A percentile compares a stretch with the other conserved stretches of the same genome.
These are phyloP conservation scores for Bipolaris gigantea DNA, from an alignment of 2,329 filamentous ascomycete species.

Conservation along the genomic window DNA sequence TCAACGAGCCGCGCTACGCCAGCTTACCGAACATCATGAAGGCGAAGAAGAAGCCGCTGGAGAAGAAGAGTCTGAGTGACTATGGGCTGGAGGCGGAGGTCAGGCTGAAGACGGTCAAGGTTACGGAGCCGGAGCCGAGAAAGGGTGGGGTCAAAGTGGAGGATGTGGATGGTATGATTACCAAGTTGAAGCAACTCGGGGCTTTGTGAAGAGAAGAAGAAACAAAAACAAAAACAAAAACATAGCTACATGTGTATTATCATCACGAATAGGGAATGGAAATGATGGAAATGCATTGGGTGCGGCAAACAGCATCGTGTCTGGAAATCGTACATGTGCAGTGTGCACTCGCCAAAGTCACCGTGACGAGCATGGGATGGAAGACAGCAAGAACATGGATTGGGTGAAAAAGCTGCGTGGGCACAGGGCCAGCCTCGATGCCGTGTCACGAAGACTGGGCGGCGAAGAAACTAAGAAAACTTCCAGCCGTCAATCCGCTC, in stretches of 20 bases:
- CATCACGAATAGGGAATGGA: background rate
- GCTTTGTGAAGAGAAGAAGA: too few species aligned
- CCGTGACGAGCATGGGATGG: background rate
- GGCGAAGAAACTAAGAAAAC: constrained; percentile 81
- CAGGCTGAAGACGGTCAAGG: constrained; percentile 87
- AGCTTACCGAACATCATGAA: constrained; percentile 99
- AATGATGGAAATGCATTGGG: too few species aligned
- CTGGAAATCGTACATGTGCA: background rate
- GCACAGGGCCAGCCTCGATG: too few species aligned
- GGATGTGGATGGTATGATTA: constrained; percentile 91
- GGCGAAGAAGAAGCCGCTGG: constrained; percentile 99
- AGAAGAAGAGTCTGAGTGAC: constrained; percentile 85
- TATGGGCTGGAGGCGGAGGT: constrained; percentile 70
- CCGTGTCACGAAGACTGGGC: constrained; percentile 45
- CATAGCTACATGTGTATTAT: background rate
- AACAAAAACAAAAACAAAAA: too few species aligned
- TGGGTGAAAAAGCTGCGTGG: too few species aligned
- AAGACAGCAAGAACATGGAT: background rate
- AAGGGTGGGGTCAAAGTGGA: constrained; percentile 97
- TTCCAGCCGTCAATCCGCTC: constrained; percentile 79
- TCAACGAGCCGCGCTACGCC: constrained; percentile 95
- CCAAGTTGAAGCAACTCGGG: constrained; percentile 93
- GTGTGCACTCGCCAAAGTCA: too few species aligned
- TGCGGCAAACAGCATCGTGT: background rate
- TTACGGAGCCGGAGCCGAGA: constrained; percentile 81